Evolutionary conservation across 306 rosid species (phyloP), one percentile per base, ranked within the genome.

Genomic region (Hippophae rhamnoides): DNA sequence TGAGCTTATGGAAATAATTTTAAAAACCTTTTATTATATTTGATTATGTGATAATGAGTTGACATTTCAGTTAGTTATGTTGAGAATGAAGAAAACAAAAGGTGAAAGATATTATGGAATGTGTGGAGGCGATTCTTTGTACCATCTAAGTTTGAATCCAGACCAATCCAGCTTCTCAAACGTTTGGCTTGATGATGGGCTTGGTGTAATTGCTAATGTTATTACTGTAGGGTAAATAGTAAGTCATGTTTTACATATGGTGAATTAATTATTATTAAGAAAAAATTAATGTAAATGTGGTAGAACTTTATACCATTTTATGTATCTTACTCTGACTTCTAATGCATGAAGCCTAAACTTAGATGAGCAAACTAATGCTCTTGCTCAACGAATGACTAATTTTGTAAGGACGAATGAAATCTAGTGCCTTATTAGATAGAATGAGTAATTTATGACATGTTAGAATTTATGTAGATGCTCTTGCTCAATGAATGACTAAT

Each of bases 171-270:
- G 69, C 14, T 41, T 46, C 13, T 0, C 47, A 7, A 9, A 52
- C 9, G 4, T 58, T n/a, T 71, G 50, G 61, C 13, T 64, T 5
- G 55, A 42, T 1, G 40, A 43, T 57, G 56, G 69, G 18, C 69
- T 47, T 53, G 10, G 14, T 26, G 7, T 10, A 7, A 14, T 6
- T 27, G 3, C 18, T 31, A 58, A 13, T 27, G 6, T 41, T 8
- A 25, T 58, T 5, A 6, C 14, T 5, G 56, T 56, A 26, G 75
- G 70, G 0, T 50, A 43, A 25, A 41, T 25, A 25, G 75, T 71
- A 71, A 70, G 13, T n/a, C 58, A 41, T 43, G 40, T 52, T 47
- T 23, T 6, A 46, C 38, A 10, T 14, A 5, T 10, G 13, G 6
- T 5, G 6, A 0, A 1, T 49, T 62, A 26, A 26, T 13, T 25